Evolutionary conservation across 2,329 filamentous ascomycete species (phyloP), one percentile per base, ranked within the genome.

Genomic region (Exophiala calicioides): DNA sequence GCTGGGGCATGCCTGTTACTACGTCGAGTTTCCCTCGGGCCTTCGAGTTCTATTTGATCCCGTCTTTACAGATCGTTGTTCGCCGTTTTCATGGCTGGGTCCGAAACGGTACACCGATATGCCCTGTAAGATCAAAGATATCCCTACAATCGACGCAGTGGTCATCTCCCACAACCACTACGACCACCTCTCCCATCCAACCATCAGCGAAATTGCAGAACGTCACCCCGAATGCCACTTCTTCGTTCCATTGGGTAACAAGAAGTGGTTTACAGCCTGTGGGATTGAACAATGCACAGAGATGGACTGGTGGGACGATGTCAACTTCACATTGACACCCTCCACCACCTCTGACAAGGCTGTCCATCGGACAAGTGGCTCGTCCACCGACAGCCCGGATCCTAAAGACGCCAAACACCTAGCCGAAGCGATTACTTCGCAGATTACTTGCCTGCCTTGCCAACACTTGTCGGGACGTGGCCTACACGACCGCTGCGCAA

Each of bases 1-100:
- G 91, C 81, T 97, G 2, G 91, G 91, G 26, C 91, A 97, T 66
- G 90, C 91, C 3, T 95, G 90, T 72, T 95, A 90, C 72, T 90
- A 88, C 61, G 81, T 95, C 58, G 91, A 96, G 67, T 96, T 90
- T 60, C 89, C 90, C 1, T 78, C 80, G 10, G 91, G 91, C 1
- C 74, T 97, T 42, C 83, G 91, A 44, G 88, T 95, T 3, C 79
- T 97, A 3, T 96, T 95, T 65, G 91, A 96, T 62, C 91, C 91
- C 1, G 90, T 96, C 24, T 95, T 96, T 57, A 88, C 91, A 64
- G 82, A 89, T 53, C 82, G 88, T 59, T 96, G 91, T 70, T 84
- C 85, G 21, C 91, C 91, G 0, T 75, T 91, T 57, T 76, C 74
- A 27, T 82, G 82, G 56, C 61, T 86, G 45, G 82, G 58, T 0